Base-by-base conservation (phyloP, 345 rosid genomes). In the Pistacia integerrima region DNA sequence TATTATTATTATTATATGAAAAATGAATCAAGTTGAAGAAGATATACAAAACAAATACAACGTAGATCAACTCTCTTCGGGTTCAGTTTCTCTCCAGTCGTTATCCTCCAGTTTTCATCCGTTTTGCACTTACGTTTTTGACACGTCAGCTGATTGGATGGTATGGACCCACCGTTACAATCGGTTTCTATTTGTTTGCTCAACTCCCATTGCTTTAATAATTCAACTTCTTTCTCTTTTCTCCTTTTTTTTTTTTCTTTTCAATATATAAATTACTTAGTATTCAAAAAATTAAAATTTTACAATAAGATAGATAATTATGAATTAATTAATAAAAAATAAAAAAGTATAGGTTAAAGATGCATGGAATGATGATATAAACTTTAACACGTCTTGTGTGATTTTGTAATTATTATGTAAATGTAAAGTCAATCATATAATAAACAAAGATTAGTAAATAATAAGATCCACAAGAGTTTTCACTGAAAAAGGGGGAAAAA, bases 41-140 rank as follows among this genome's bases (percentile, higher is more conserved):
- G 22, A 11, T 11, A 67, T 5, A 41, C 46, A 41, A 41, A 41
- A 41, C 36, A 13, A 73, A n/a, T 35, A 35, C 60, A 58, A 38
- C 12, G 54, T 41, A 41, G n/a, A 51, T 22, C 38, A 56, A 41
- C 44, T 0, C 33, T 36, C 67, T 80, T 70, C 64, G 49, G 79
- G 67, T 81, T 82, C 80, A 77, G 82, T 81, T 71, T 67, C 85
- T 77, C 82, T 71, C 85, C 72, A 56, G 91, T 87, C 82, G 87
- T 89, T 82, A 77, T 87, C 92, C 78, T 85, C 87, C 90, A 79
- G 84, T 88, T 87, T 77, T 75, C 86, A 79, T 82, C 86, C 85
- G 70, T 61, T 85, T 82, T 74, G 80, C 86, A 64, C 28, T 79
- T 80, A 77, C 74, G 74, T 74, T 80, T 11, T 79, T 81, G 88